phyloP scores from a whole-genome alignment of 2,329 filamentous ascomycete species.

The Berkeleyomyces rouxiae region DNA sequence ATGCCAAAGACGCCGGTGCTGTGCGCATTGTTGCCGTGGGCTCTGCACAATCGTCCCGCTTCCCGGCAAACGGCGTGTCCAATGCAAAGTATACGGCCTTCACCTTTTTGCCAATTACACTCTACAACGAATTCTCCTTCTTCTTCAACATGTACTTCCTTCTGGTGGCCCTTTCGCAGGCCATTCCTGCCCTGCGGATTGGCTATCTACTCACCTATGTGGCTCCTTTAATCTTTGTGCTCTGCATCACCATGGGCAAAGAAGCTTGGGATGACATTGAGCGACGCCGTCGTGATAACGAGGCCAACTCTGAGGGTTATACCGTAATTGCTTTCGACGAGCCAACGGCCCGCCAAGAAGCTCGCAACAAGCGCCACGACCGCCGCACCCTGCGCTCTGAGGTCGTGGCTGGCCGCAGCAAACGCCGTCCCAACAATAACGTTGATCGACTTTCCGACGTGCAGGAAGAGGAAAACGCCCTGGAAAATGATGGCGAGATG shows the following conservation, averaged over 20 bases:
- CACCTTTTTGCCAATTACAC: constrained; percentile 81
- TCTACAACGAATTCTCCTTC: constrained; percentile 99
- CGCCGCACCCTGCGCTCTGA: constrained; percentile 29
- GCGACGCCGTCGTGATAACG: constrained; percentile 68
- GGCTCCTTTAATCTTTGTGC: constrained; percentile 78
- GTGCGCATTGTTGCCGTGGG: constrained; percentile 65
- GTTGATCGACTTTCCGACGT: constrained; percentile 40
- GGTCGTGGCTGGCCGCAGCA: constrained; percentile 15
- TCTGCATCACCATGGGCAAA: constrained; percentile 83
- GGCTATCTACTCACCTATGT: constrained; percentile 92
- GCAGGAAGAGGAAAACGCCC: constrained; percentile 48
- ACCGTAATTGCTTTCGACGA: constrained; percentile 58
- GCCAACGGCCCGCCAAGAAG: constrained; percentile 23
- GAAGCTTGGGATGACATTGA: constrained; percentile 90
- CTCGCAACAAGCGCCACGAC: constrained; percentile 16
- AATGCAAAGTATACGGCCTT: constrained; percentile 96
- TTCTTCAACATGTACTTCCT: constrained; percentile 99
- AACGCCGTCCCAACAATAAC: constrained; percentile 15
- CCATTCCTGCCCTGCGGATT: constrained; percentile 75
- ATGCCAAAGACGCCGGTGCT: constrained; percentile 47
- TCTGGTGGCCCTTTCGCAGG: constrained; percentile 83
- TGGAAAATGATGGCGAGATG: constrained; percentile 26
- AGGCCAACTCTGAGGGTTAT: constrained; percentile 87
- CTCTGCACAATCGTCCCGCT: constrained; percentile 53
- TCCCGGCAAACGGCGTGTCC: constrained; percentile 79